Conservation (phyloP, 108 stramenopile species). For the Aurantiochytrium sp. region DNA sequence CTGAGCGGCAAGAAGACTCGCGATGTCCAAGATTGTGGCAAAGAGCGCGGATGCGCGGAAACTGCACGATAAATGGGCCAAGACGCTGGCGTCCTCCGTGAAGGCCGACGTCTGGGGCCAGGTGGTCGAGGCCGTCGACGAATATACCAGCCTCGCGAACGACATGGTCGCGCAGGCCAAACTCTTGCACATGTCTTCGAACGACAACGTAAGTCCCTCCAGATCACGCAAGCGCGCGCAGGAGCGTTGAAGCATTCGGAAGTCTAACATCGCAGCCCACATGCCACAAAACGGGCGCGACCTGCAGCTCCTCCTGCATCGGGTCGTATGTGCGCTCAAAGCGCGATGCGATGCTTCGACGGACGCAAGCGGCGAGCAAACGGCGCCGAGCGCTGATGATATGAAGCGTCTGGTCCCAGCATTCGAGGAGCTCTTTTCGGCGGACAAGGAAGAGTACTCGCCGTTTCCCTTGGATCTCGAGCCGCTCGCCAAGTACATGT, state of each 20-base stretch:
- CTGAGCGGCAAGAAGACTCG: too few relatives aligned
- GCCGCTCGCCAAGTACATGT: neutral
- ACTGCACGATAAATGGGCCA: neutral
- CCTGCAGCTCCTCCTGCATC: neutral
- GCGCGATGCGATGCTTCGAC: neutral
- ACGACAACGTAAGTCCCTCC: too few relatives aligned
- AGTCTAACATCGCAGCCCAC: too few relatives aligned
- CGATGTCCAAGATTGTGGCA: too few relatives aligned
- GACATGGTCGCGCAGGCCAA: neutral
- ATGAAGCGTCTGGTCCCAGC: neutral
- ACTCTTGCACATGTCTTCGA: neutral
- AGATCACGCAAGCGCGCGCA: too few relatives aligned
- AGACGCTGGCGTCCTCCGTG: neutral
- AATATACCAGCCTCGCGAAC: neutral
- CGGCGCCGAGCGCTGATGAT: neutral
- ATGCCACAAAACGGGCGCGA: too few relatives aligned
- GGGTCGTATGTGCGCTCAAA: neutral
- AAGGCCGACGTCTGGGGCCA: slow-evolving; percentile 7
- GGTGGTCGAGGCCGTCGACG: neutral
- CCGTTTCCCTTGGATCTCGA: neutral
- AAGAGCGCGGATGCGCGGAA: too few relatives aligned
- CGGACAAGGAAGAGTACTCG: neutral
- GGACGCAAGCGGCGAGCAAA: too few relatives aligned
- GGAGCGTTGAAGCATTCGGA: too few relatives aligned
- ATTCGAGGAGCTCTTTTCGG: neutral